Conservation (phyloP, 139 green algal species). For the Auxenochlorella pyrenoidosa region DNA sequence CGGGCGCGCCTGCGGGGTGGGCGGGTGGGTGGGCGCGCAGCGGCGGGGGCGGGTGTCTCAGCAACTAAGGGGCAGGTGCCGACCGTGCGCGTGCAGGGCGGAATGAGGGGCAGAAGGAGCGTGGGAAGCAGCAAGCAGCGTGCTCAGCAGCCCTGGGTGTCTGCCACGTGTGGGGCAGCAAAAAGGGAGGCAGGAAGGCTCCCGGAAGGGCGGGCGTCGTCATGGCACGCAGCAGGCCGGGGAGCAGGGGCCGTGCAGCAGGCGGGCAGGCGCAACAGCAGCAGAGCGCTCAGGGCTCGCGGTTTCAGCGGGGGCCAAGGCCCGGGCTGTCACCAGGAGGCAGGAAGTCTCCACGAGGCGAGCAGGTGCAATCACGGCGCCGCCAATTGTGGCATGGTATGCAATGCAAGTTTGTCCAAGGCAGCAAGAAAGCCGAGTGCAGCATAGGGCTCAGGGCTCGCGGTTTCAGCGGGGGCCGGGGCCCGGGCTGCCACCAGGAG, state of each 20-base stretch:
- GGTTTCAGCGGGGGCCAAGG: neutral
- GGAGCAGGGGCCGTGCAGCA: neutral
- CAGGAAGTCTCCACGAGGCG: constrained; percentile 18
- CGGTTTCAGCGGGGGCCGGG: constrained; percentile 10
- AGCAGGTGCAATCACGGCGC: constrained; percentile 27
- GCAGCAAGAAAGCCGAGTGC: neutral
- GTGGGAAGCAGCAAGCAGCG: neutral
- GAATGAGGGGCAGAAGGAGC: neutral
- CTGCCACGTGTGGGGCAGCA: neutral
- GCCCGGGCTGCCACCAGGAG: neutral
- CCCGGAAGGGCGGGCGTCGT: neutral
- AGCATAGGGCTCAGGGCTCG: constrained; percentile 27
- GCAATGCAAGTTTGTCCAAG: no score
- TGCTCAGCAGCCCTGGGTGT: constrained; percentile 19
- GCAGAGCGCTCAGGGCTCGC: constrained; percentile 18
- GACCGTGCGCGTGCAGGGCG: neutral
- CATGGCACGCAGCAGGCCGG: neutral
- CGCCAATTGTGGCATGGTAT: neutral
- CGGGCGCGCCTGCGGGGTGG: constrained; percentile 72
- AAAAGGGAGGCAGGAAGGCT: constrained; percentile 8
- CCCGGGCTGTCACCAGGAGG: neutral
- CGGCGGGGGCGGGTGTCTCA: neutral
- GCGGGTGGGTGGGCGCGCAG: neutral
- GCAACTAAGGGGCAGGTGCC: no score
- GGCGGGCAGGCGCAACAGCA: neutral